phyloP scores from a whole-genome alignment of 495 filamentous ascomycete genomes.

The Aspergillus ostianus region DNA sequence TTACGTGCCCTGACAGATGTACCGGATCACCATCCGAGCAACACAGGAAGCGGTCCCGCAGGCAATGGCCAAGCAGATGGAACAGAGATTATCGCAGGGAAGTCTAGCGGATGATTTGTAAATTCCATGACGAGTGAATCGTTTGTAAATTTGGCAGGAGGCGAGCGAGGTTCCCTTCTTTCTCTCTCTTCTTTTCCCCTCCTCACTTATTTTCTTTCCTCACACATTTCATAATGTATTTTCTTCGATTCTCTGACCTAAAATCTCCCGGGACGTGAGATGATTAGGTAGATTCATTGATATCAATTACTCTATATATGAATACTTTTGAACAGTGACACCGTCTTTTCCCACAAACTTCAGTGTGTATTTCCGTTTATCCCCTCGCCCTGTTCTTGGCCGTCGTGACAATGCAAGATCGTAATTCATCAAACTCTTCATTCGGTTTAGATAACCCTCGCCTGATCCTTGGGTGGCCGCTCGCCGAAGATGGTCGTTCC shows the following conservation, averaged over 20 bases:
- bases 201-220: background rate
- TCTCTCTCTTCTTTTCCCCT: background rate
- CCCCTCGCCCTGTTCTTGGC: background rate
- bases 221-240: conserved; percentile 12
- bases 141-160: background rate
- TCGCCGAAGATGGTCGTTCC: conserved; percentile 92
- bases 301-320: conserved; percentile 21
- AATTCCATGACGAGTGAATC: conserved; percentile 4
- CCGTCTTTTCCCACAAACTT: background rate
- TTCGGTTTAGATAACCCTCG: conserved; percentile 38
- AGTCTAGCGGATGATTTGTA: conserved; percentile 17
- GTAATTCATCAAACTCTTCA: conserved; percentile 17
- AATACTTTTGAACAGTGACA: background rate
- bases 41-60: conserved; percentile 88
- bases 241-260: conserved; percentile 15
- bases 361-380: background rate
- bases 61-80: conserved; percentile 79
- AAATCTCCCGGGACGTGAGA: background rate
- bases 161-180: background rate
- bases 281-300: conserved; percentile 12
- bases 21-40: conserved; percentile 88
- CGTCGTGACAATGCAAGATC: conserved; percentile 5
- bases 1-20: conserved; percentile 62
- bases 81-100: conserved; percentile 69
- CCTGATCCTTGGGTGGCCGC: conserved; percentile 70